Conservation (phyloP, 306 rosid species). For the Alnus glutinosa region DNA sequence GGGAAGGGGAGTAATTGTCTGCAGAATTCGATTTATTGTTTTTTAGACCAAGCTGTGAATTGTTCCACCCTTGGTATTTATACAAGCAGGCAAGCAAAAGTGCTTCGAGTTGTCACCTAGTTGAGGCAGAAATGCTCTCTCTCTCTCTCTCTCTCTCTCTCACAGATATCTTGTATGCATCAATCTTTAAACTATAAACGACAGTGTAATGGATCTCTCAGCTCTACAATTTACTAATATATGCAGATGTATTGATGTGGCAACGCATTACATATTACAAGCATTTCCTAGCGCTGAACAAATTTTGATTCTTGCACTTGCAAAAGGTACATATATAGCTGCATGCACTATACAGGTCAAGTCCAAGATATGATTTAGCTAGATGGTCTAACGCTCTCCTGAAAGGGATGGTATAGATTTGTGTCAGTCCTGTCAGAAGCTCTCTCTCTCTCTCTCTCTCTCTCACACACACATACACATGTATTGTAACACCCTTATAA, state of each 20-base stretch:
- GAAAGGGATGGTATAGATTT: too few species aligned
- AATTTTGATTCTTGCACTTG: background rate
- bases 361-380: too few species aligned
- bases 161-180: slow-evolving; percentile 36
- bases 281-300: background rate
- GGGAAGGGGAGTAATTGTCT: slow-evolving; percentile 63
- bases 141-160: slow-evolving; percentile 26
- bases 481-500: too few species aligned
- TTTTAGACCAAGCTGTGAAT: slow-evolving; percentile 21
- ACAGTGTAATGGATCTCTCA: slow-evolving; percentile 35
- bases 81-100: slow-evolving; percentile 50
- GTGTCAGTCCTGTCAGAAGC: too few species aligned
- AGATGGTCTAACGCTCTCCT: too few species aligned
- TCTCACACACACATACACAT: too few species aligned
- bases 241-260: background rate
- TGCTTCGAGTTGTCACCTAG: slow-evolving; percentile 46
- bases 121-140: slow-evolving; percentile 28
- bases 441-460: too few species aligned
- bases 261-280: background rate
- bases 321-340: background rate
- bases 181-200: slow-evolving; percentile 35
- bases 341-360: too few species aligned
- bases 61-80: slow-evolving; percentile 30
- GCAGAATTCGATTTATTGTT: slow-evolving; percentile 28
- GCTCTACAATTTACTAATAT: slow-evolving; percentile 22